These are phyloP conservation scores for Fusarium virguliforme DNA, from an alignment of 2,329 filamentous ascomycete species.

Conservation along the genomic window DNA sequence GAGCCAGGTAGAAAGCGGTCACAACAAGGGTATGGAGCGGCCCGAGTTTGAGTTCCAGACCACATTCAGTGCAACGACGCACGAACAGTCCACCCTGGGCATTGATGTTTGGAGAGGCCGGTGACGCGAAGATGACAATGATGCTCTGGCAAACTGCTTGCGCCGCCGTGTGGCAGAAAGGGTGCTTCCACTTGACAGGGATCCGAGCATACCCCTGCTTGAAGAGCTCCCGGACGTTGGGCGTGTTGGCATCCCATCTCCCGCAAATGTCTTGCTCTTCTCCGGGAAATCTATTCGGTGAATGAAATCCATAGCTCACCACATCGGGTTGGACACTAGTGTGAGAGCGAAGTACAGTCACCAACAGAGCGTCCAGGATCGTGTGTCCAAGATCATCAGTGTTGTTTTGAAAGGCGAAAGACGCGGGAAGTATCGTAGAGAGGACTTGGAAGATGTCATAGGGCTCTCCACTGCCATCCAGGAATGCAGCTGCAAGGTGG, in stretches of 20 bases:
- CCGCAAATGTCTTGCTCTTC: constrained; percentile 39
- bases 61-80: constrained; percentile 28
- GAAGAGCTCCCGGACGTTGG: constrained; percentile 4
- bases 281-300: constrained; percentile 17
- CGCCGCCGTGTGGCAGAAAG: constrained; percentile 28
- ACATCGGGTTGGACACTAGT: neutral
- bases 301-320: constrained; percentile 17
- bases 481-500: constrained; percentile 29
- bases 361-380: constrained; percentile 2
- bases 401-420: constrained; percentile 14
- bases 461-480: constrained; percentile 10
- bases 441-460: neutral
- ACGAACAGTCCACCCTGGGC: constrained; percentile 20
- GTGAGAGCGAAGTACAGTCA: constrained; percentile 26
- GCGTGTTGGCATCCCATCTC: constrained; percentile 22
- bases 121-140: neutral
- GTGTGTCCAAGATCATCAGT: constrained; percentile 24
- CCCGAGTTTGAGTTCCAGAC: constrained; percentile 22
- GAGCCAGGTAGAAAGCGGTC: constrained; percentile 23
- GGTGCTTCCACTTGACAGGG: constrained; percentile 35
- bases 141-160: constrained; percentile 29
- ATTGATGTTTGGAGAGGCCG: neutral
- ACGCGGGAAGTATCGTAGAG: fast-evolving
- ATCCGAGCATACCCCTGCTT: constrained; percentile 17
- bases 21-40: constrained; percentile 25